Conservation (phyloP, 192 early-diverging fungal genomes). For the Funneliformis geosporum region DNA sequence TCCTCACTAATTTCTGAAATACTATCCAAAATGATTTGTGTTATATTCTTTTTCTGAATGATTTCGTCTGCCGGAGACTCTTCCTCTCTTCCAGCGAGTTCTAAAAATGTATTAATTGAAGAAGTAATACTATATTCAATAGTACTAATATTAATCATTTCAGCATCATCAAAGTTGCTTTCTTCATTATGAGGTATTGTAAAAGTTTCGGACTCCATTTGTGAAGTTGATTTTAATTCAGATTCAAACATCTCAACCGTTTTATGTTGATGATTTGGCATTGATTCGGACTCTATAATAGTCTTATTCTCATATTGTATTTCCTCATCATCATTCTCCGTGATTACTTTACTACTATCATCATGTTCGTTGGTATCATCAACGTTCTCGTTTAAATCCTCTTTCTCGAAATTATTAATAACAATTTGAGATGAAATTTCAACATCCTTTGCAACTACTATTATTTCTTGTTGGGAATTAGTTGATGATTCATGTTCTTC, state of each 20-base stretch:
- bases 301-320: background rate
- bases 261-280: background rate
- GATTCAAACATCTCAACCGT: background rate
- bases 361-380: background rate
- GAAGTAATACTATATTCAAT: background rate
- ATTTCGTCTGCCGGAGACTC: background rate
- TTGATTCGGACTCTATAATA: background rate
- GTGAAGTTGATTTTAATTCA: background rate
- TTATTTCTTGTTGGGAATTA: background rate
- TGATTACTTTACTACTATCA: background rate
- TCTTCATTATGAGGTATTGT: background rate
- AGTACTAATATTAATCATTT: background rate
- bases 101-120: background rate
- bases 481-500: background rate
- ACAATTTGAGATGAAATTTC: background rate
- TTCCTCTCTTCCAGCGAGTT: background rate
- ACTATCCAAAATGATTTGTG: too few species aligned
- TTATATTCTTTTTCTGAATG: too few species aligned
- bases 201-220: background rate
- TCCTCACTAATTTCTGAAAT: too few species aligned
- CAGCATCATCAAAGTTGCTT: background rate
- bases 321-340: background rate
- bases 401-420: background rate
- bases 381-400: background rate
- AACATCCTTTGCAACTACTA: background rate